Conservation (phyloP, 2,329 filamentous ascomycete genomes). For the Colletotrichum navitas region DNA sequence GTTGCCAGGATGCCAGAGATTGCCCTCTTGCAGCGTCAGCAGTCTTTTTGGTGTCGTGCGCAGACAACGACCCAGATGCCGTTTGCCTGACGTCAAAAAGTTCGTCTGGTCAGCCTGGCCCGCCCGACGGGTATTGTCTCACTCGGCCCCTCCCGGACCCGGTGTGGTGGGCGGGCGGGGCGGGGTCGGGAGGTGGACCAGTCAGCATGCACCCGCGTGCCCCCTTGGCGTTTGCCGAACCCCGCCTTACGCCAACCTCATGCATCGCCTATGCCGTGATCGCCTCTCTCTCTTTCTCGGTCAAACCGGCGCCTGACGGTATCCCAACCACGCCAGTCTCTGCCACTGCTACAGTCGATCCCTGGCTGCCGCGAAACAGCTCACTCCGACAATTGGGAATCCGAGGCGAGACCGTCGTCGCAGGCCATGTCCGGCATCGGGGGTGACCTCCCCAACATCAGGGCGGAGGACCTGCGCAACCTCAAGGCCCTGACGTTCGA, state of each 20-base stretch:
- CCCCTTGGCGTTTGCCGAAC: not conserved
- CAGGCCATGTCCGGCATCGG: conserved; percentile 45
- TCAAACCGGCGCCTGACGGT: not conserved
- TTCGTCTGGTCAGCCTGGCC: not conserved
- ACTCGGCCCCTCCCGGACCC: conserved; percentile 10
- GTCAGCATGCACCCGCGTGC: conserved; percentile 9
- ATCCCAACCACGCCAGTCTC: not conserved
- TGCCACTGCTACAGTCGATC: not conserved
- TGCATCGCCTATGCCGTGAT: not conserved
- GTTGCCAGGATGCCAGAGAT: not conserved
- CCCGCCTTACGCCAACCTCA: conserved; percentile 13
- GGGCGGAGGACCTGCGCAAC: conserved; percentile 9
- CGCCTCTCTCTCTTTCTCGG: not conserved
- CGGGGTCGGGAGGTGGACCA: conserved; percentile 13
- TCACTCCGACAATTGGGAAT: not conserved
- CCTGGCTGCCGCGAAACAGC: not conserved
- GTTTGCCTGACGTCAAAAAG: not conserved
- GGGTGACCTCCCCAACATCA: conserved; percentile 14
- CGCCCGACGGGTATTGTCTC: conserved; percentile 6
- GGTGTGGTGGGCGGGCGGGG: conserved; percentile 1
- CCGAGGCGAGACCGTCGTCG: too few relatives aligned
- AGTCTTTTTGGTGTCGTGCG: too few relatives aligned
- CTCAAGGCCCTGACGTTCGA: conserved; percentile 78
- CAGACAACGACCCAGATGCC: not conserved
- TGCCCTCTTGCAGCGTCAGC: not conserved